phyloP scores from a whole-genome alignment of 768 basidiomycete genomes.

The Boletales sp. region DNA sequence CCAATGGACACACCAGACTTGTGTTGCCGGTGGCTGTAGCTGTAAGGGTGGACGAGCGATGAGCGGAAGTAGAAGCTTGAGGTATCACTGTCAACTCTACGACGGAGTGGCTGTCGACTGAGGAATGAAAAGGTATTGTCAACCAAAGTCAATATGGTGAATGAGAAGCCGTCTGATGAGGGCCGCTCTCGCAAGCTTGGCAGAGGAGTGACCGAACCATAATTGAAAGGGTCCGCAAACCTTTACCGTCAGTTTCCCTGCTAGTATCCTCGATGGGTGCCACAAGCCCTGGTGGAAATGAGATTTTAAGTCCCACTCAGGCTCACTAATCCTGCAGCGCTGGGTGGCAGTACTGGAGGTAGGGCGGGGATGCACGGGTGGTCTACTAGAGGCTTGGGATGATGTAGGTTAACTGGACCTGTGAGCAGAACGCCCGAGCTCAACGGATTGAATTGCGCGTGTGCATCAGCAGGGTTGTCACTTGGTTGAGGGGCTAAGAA shows the following conservation, averaged over 20 bases:
- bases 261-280: slow-evolving; percentile 27
- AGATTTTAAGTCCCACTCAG: slow-evolving; percentile 57
- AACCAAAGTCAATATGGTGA: slow-evolving; percentile 48
- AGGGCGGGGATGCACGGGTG: slow-evolving; percentile 18
- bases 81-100: slow-evolving; percentile 68
- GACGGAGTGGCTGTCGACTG: slow-evolving; percentile 35
- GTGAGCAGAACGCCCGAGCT: slow-evolving; percentile 39
- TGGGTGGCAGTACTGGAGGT: slow-evolving; percentile 31
- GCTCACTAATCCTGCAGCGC: slow-evolving; percentile 16
- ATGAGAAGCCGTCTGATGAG: slow-evolving; percentile 55
- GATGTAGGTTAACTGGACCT: slow-evolving; percentile 15
- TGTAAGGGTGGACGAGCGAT: slow-evolving; percentile 31
- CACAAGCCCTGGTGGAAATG: slow-evolving; percentile 72
- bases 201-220: slow-evolving; percentile 35
- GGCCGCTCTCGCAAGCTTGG: slow-evolving; percentile 53
- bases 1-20: slow-evolving; percentile 59
- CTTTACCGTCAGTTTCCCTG: too few relatives aligned
- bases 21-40: slow-evolving; percentile 52
- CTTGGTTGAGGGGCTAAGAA: slow-evolving; percentile 46
- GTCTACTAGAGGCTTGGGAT: slow-evolving; percentile 11
- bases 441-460: slow-evolving; percentile 65
- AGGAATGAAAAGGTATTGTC: slow-evolving; percentile 77
- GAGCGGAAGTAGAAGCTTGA: slow-evolving; percentile 71
- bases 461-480: slow-evolving; percentile 26
- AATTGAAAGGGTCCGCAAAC: slow-evolving; percentile 70